These are phyloP conservation scores for Populus tomentosa DNA, from an alignment of 441 rosid genomes.

Conservation along the genomic window DNA sequence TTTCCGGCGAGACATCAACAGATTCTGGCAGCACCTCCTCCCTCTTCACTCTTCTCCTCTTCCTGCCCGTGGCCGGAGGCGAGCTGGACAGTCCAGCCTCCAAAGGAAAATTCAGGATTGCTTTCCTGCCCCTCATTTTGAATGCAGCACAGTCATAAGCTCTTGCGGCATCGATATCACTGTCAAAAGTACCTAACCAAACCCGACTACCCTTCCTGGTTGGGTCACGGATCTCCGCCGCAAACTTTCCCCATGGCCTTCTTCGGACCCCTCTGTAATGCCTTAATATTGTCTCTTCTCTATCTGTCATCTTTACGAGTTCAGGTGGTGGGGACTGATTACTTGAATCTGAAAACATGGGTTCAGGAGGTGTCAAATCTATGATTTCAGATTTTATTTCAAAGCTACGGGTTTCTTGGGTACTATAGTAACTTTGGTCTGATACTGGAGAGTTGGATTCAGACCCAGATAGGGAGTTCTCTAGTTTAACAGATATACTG, in stretches of 20 bases:
- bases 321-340: neutral
- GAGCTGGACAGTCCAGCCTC: conserved; percentile 57
- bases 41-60: conserved; percentile 36
- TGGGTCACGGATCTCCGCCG: conserved; percentile 93
- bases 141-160: conserved; percentile 93
- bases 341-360: neutral
- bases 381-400: conserved; percentile 26
- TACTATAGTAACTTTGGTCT: conserved; percentile 15
- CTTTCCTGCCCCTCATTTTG: conserved; percentile 74
- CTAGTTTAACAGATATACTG: conserved; percentile 24
- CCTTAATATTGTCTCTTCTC: conserved; percentile 26
- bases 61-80: conserved; percentile 41
- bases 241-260: conserved; percentile 92
- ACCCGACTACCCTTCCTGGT: conserved; percentile 64
- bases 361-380: conserved; percentile 17
- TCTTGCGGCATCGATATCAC: conserved; percentile 77
- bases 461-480: conserved; percentile 21
- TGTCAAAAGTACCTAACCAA: conserved; percentile 85
- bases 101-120: conserved; percentile 76
- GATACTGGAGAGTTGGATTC: conserved; percentile 31
- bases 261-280: conserved; percentile 83
- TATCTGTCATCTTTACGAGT: neutral
- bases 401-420: conserved; percentile 9
- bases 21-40: conserved; percentile 16
- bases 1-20: conserved; percentile 2